Conservation (phyloP, 208 protist species). For the Naegleria lovaniensis region DNA sequence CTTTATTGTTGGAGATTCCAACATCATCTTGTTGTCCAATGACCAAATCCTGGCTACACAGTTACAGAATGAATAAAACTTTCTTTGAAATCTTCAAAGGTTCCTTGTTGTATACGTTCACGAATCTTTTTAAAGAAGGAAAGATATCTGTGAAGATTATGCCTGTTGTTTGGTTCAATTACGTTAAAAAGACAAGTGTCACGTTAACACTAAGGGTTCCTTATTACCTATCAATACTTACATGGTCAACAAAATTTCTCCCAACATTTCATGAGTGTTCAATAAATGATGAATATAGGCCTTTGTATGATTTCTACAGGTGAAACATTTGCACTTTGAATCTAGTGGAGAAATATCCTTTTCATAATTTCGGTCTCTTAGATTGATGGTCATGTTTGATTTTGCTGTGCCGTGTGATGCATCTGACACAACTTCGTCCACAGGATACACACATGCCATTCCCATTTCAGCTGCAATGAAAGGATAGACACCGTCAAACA, state of each 20-base stretch:
- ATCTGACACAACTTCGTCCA: neutral
- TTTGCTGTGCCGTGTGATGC: neutral
- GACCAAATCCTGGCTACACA: neutral
- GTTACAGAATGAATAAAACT: neutral
- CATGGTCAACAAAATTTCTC: conserved; percentile 22
- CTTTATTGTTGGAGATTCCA: too few species aligned
- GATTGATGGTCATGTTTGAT: conserved; percentile 16
- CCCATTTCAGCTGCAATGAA: conserved; percentile 5
- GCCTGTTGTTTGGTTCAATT: neutral
- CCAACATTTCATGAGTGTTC: conserved; percentile 29
- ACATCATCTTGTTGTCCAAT: neutral
- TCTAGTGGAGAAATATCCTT: neutral
- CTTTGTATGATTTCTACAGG: conserved; percentile 28
- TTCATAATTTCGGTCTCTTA: conserved; percentile 17
- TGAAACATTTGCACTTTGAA: neutral
- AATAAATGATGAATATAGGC: conserved; percentile 32
- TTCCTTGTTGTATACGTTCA: neutral
- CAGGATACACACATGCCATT: neutral
- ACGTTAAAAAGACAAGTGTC: too few species aligned
- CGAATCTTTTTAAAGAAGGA: conserved; percentile 8
- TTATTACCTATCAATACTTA: neutral
- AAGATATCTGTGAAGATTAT: conserved; percentile 31
- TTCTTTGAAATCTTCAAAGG: neutral
- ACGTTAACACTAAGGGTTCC: too few species aligned
- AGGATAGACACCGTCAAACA: conserved; percentile 26